Evolutionary conservation across 1,284 basidiomycete genomes (phyloP), one percentile per base, ranked within the genome.

Genomic region (Xanthoconium separans): DNA sequence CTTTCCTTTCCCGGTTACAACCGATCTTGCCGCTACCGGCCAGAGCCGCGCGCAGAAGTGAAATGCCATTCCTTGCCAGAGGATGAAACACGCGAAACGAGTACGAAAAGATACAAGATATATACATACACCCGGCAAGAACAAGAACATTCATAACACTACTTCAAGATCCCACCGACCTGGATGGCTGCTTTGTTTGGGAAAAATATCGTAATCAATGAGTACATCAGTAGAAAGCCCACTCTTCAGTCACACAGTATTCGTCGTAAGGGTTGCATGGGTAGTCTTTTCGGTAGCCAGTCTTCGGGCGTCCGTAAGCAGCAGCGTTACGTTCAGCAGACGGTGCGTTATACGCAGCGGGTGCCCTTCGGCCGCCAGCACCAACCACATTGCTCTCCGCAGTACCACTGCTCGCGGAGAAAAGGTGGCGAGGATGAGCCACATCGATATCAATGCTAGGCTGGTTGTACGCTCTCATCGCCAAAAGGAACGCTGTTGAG

Each of bases 201-300:
- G n/a, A 34, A 49, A 42, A 44, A n/a, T 22, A 41, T 46, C 47
- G 11, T 44, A 12, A 29, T 55, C 42, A 39, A 12, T 33, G 22
- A 24, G 29, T 24, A 31, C 44, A 50, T 70, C 58, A 87, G 63
- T 75, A 86, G 71, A 78, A 88, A 20, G 75, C 77, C 75, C 83
- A 90, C 64, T 90, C 88, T 62, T 90, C 88, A 15, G 85, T 79
- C 29, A 87, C 75, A 61, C 87, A 90, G 60, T 86, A 83, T 36
- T 76, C 72, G 54, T 83, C 83, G 56, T 84, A 80, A 44, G 73
- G 73, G 51, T 72, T 73, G 67, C 87, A 89, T 6, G 80, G 79
- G 68, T 80, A 79, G 43, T 80, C 72, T 60, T 61, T 63, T 39
- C 59, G 56, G 61, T 68, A 65, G 45, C 68, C 65, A 3, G 73